phyloP scores from a whole-genome alignment of 2,329 filamentous ascomycete species.

The Simplicillium aogashimaense region DNA sequence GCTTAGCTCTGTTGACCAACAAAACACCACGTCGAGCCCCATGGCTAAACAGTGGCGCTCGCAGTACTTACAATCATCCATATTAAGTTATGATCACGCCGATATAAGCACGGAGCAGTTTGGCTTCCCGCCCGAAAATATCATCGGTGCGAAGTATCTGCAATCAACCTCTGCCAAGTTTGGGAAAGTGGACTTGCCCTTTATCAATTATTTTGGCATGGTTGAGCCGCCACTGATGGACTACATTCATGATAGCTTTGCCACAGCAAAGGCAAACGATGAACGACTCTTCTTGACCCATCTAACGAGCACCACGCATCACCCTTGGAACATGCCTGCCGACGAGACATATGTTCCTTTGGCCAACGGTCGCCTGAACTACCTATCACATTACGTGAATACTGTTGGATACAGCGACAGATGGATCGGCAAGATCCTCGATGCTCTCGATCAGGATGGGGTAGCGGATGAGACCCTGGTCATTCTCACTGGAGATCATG shows the following conservation, averaged over 20 bases:
- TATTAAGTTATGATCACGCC: slow-evolving; percentile 22
- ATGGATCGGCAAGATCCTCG: slow-evolving; percentile 21
- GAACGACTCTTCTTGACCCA: slow-evolving; percentile 23
- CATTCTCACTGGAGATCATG: slow-evolving; percentile 22
- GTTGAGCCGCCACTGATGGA: slow-evolving; percentile 19
- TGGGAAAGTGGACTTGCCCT: slow-evolving; percentile 15
- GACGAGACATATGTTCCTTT: slow-evolving; percentile 18
- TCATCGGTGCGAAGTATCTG: slow-evolving; percentile 19
- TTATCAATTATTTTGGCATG: slow-evolving; percentile 25
- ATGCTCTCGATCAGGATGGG: slow-evolving; percentile 18
- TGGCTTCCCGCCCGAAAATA: slow-evolving; percentile 18
- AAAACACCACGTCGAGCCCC: too few species aligned
- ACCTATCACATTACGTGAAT: slow-evolving; percentile 23
- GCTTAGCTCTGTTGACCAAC: slow-evolving; percentile 15
- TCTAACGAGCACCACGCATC: slow-evolving; percentile 25
- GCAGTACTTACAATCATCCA: slow-evolving; percentile 21
- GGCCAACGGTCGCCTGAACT: slow-evolving; percentile 14
- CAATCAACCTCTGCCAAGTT: slow-evolving; percentile 16
- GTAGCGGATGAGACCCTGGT: slow-evolving; percentile 22
- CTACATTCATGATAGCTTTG: slow-evolving; percentile 21
- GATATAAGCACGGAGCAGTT: slow-evolving; percentile 18
- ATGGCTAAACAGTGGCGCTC: slow-evolving; percentile 17
- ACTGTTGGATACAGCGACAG: slow-evolving; percentile 20
- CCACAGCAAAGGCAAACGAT: slow-evolving; percentile 16
- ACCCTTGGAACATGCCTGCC: slow-evolving; percentile 18